These are phyloP conservation scores for Fusarium clavum DNA, from an alignment of 2,329 filamentous ascomycete genomes.

Conservation along the genomic window DNA sequence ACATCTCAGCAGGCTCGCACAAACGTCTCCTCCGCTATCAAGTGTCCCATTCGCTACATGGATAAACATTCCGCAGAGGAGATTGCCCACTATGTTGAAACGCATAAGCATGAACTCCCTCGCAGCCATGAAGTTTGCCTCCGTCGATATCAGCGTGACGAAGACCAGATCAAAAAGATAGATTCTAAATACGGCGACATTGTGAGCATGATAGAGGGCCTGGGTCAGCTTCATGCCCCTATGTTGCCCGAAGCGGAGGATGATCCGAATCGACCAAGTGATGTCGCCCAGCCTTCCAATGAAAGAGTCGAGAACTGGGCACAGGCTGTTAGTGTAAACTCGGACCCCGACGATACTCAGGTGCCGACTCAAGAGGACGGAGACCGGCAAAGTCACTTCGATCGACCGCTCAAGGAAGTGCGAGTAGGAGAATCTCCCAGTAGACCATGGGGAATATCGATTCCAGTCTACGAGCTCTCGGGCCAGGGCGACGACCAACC, in stretches of 20 bases:
- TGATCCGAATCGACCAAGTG: constrained; percentile 56
- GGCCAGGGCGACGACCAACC: constrained; percentile 56
- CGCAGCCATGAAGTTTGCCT: constrained; percentile 94
- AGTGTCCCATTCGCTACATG: constrained; percentile 92
- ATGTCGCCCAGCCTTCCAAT: constrained; percentile 66
- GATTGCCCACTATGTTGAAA: constrained; percentile 92
- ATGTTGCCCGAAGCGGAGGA: constrained; percentile 75
- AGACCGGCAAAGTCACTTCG: constrained; percentile 79
- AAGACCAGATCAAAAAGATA: constrained; percentile 85
- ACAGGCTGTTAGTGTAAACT: constrained; percentile 73
- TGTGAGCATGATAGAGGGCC: constrained; percentile 92
- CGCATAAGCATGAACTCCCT: constrained; percentile 93
- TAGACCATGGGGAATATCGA: constrained; percentile 90
- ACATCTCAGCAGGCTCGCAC: constrained; percentile 63
- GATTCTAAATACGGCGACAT: constrained; percentile 95
- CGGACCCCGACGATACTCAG: constrained; percentile 49
- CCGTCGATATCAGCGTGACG: constrained; percentile 87
- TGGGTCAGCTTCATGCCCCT: constrained; percentile 87
- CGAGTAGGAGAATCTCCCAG: constrained; percentile 94
- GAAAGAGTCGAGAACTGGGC: constrained; percentile 89
- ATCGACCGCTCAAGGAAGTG: constrained; percentile 86
- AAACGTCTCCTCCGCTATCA: constrained; percentile 65
- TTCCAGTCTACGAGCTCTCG: constrained; percentile 69
- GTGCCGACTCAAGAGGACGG: constrained; percentile 56
- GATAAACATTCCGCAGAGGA: constrained; percentile 94